Conservation (phyloP, 192 early-diverging fungal genomes). For the Podila epigama region DNA sequence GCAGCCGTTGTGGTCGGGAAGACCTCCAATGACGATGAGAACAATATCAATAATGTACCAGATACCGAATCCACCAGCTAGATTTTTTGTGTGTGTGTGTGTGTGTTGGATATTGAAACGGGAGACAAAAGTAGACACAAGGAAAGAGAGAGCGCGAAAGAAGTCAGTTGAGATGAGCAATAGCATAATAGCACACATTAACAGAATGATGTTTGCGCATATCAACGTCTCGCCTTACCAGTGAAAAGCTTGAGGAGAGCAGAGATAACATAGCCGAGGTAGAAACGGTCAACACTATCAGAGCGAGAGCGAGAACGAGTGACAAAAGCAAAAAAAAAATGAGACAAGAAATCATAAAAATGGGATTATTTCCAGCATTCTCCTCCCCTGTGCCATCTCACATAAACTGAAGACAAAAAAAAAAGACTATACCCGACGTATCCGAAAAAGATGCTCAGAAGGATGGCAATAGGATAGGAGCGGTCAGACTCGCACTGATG, state of each 20-base stretch:
- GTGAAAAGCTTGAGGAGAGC: constrained; percentile 56
- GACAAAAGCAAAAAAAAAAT: constrained; percentile 5
- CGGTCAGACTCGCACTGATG: constrained; percentile 52
- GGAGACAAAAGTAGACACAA: background rate
- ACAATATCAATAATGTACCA: constrained; percentile 56
- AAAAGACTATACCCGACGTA: constrained; percentile 52
- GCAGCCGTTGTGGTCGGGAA: constrained; percentile 53
- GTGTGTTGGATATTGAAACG: background rate
- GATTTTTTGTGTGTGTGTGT: no score
- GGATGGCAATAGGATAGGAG: constrained; percentile 56
- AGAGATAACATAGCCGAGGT: constrained; percentile 60
- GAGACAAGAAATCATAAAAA: background rate
- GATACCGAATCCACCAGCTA: constrained; percentile 57
- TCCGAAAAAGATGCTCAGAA: constrained; percentile 62
- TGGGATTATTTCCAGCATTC: background rate
- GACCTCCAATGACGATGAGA: constrained; percentile 48
- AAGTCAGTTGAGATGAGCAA: no score
- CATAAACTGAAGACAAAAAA: background rate
- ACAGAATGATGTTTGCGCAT: no score
- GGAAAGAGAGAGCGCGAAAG: background rate
- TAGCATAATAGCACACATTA: no score
- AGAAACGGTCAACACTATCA: constrained; percentile 63
- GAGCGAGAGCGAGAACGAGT: background rate
- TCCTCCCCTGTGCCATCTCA: background rate
- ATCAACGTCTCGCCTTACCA: no score